phyloP scores from a whole-genome alignment of 306 rosid genomes.

The Prunus dulcis region DNA sequence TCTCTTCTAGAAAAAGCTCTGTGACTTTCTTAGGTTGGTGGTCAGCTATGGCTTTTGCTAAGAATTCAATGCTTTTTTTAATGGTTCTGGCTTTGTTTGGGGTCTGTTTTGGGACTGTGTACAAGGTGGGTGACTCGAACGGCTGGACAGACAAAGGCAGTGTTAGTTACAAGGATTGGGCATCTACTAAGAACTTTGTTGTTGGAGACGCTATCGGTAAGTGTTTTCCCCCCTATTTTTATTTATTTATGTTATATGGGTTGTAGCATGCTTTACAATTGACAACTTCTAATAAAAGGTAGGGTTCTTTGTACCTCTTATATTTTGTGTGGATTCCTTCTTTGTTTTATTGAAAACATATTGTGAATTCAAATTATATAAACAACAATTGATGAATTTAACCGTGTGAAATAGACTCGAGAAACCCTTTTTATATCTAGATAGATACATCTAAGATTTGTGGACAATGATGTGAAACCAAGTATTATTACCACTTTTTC shows the following conservation, averaged over 20 bases:
- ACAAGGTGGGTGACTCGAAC: constrained; percentile 33
- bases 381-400: no score
- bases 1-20: neutral
- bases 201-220: constrained; percentile 29
- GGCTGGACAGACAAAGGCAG: constrained; percentile 28
- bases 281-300: neutral
- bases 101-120: constrained; percentile 13
- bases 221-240: neutral
- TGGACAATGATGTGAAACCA: no score
- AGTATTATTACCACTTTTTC: no score
- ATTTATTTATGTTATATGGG: neutral
- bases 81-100: neutral
- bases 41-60: neutral
- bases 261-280: neutral
- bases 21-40: neutral
- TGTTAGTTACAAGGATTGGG: constrained; percentile 31
- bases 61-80: neutral
- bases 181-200: constrained; percentile 20
- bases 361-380: no score
- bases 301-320: neutral
- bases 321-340: no score
- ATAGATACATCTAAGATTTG: no score
- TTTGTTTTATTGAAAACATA: no score
- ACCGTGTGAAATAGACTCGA: no score
- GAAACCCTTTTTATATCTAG: no score